phyloP scores from a whole-genome alignment of 805 yeast species.

The Tetrapisispora arboricola region DNA sequence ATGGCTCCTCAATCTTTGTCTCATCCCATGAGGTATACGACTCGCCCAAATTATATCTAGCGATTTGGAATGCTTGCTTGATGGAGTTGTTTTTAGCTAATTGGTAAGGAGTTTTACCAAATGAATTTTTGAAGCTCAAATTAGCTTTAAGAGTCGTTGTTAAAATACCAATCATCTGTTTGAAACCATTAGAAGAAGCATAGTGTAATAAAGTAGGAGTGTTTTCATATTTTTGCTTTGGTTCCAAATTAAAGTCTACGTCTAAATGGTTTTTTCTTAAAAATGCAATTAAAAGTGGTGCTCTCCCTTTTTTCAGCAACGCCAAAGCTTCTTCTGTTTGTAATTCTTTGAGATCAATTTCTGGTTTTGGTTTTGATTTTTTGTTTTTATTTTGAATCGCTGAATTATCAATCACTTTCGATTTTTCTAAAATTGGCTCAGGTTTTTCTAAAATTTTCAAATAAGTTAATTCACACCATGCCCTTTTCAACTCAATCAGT shows the following conservation, averaged over 20 bases:
- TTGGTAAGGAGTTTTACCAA: constrained; percentile 63
- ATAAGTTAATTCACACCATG: constrained; percentile 73
- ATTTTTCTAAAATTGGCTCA: constrained; percentile 29
- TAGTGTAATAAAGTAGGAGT: constrained; percentile 70
- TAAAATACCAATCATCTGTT: constrained; percentile 54
- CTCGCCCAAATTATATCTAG: constrained; percentile 63
- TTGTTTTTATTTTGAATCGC: constrained; percentile 7
- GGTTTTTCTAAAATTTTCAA: constrained; percentile 49
- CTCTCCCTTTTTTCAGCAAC: constrained; percentile 60
- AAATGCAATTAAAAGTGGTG: constrained; percentile 60
- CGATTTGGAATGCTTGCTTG: constrained; percentile 52
- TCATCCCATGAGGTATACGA: constrained; percentile 54
- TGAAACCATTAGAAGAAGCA: constrained; percentile 58
- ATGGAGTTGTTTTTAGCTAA: constrained; percentile 40
- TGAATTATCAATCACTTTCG: constrained; percentile 8
- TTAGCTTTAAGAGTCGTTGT: constrained; percentile 58
- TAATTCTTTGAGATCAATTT: constrained; percentile 14
- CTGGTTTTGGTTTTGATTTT: constrained; percentile 23
- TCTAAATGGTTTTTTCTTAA: constrained; percentile 47
- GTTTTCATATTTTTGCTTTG: constrained; percentile 41
- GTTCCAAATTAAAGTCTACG: constrained; percentile 45
- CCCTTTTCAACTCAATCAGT: constrained; percentile 61
- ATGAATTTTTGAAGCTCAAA: constrained; percentile 45
- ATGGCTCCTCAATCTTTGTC: constrained; percentile 54
- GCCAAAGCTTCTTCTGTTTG: constrained; percentile 46